Evolutionary conservation across 805 yeast genomes (phyloP), one percentile per base, ranked within the genome.

Genomic region (Wickerhamiella galacta): DNA sequence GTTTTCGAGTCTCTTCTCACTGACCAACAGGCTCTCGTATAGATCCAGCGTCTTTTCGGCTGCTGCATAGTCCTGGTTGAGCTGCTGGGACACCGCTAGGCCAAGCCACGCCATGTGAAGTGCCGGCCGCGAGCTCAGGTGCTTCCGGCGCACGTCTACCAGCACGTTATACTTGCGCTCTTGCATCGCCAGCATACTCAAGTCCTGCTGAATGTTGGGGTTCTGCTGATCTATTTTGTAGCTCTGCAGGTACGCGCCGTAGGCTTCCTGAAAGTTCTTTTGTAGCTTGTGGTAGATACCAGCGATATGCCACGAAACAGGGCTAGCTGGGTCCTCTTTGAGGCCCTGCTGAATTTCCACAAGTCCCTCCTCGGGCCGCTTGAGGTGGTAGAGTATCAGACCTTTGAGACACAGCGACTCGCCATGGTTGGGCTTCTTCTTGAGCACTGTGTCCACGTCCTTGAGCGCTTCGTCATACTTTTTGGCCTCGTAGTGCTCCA

Each of bases 361-460:
- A 32, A 65, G 72, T 2, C 83, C 83, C 34, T 80, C 92, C 1
- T 58, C 57, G 37, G 64, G 61, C 45, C 71, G 72, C 32, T 74
- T 71, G 30, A 70, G 46, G 41, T 68, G 66, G 49, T 63, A 62
- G 39, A 75, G 57, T 36, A 71, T 59, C 33, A 92, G 62, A 2
- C 93, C 96, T 55, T 87, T 87, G 47, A 90, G 63, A 3, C 94
- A 81, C 35, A 79, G 57, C 3, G 92, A 71, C 47, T 81, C 93
- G 18, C 83, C 75, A 53, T 80, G 83, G 32, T 60, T 63, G 11
- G 81, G 64, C 47, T 72, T 72, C 47, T 79, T 81, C 60, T 81
- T 80, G 47, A 87, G 55, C 44, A 79, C 67, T 22, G 67, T 59
- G 32, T 90, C 95, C 27, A 81, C 67, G 19, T 73, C 50, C 51